phyloP scores from a whole-genome alignment of 1,139 yeast species.

The Suhomyces bokatorum region DNA sequence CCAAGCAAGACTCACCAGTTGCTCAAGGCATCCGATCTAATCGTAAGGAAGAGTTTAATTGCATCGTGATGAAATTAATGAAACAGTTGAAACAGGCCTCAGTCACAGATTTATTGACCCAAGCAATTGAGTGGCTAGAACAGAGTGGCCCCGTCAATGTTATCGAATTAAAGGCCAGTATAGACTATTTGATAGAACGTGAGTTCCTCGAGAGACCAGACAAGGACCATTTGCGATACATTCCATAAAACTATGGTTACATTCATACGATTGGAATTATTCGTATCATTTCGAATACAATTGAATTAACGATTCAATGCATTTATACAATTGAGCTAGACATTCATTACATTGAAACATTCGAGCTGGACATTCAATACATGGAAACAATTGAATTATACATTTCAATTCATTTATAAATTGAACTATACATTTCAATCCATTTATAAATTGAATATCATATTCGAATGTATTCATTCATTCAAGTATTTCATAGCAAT shows the following conservation, averaged over 20 bases:
- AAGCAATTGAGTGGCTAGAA: slow-evolving; percentile 23
- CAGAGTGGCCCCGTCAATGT: slow-evolving; percentile 31
- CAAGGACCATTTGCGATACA: slow-evolving; percentile 27
- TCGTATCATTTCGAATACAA: no score
- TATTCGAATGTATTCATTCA: no score
- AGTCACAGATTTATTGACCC: slow-evolving; percentile 29
- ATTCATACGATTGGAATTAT: no score
- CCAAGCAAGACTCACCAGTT: not conserved
- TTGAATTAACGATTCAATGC: no score
- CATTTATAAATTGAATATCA: no score
- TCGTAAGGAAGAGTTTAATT: slow-evolving; percentile 32
- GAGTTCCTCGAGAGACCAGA: slow-evolving; percentile 34
- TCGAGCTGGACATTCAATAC: no score
- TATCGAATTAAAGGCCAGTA: slow-evolving; percentile 31
- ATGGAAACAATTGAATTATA: no score
- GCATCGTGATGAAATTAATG: slow-evolving; percentile 35
- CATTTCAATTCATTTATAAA: no score
- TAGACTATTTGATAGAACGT: slow-evolving; percentile 35
- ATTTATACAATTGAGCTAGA: no score
- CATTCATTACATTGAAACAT: no score
- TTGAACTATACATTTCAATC: no score
- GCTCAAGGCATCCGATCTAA: slow-evolving; percentile 15
- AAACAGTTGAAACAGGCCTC: slow-evolving; percentile 26
- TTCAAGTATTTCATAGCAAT: no score
- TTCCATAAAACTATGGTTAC: slow-evolving; percentile 25